A percentile compares a stretch with the other conserved stretches of the same genome.
phyloP scores from a whole-genome alignment of 129 eudicot species.

The Pseudognaphalium luteoalbum region DNA sequence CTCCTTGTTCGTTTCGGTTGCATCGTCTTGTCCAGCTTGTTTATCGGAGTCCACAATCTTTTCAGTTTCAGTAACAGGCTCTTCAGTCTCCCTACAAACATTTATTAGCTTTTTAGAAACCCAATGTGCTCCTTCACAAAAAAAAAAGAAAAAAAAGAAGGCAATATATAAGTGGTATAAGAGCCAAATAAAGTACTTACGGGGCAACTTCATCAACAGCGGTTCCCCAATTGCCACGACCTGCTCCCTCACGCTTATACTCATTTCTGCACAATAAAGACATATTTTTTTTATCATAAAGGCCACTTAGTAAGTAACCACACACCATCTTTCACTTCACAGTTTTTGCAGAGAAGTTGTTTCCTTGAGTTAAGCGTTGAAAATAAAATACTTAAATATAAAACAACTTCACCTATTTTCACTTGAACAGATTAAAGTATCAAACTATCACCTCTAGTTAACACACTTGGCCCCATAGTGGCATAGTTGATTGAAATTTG shows the following conservation, averaged over 20 bases:
- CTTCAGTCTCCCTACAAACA: conserved; percentile 57
- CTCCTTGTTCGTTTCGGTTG: conserved; percentile 55
- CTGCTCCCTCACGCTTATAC: conserved; percentile 81
- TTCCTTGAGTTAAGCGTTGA: not conserved
- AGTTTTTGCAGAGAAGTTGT: not conserved
- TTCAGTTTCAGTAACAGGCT: conserved; percentile 48
- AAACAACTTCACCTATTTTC: not conserved
- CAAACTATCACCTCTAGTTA: not conserved
- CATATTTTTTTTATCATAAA: not conserved
- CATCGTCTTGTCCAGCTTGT: conserved; percentile 45
- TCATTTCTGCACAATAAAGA: conserved; percentile 50
- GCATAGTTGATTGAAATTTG: not conserved
- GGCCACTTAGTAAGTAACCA: not conserved
- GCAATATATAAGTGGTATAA: too few species aligned
- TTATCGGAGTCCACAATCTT: conserved; percentile 59
- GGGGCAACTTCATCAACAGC: conserved; percentile 55
- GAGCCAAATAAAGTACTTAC: conserved; percentile 35
- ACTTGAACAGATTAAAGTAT: not conserved
- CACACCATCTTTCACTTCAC: not conserved
- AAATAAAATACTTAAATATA: too few species aligned
- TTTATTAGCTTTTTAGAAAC: not conserved
- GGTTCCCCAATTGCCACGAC: conserved; percentile 92
- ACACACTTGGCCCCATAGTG: not conserved
- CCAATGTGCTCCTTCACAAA: not conserved
- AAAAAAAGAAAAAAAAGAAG: not conserved